Evolutionary conservation across 805 yeast genomes (phyloP), one percentile per base, ranked within the genome.

Genomic region (Saccharomyces kudriavzevii): DNA sequence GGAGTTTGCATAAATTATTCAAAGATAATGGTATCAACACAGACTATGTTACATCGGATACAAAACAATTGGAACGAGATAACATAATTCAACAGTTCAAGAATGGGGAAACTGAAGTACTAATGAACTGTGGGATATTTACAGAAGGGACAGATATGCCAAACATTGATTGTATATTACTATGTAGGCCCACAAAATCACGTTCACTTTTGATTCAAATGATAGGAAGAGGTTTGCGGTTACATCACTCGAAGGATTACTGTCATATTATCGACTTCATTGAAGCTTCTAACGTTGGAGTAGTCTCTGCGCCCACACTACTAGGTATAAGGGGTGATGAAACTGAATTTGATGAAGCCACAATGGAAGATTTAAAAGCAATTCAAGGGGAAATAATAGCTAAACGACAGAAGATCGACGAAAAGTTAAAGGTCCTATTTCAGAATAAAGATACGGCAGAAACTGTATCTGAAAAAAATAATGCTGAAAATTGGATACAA

Each of bases 91-190:
- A 72, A 5, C 83, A 79, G 35, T 92, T 91, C 64, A 77, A 75
- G 56, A 60, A 70, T 0, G 90, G 94, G 0, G 64, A 76, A 14
- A 74, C 88, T 20, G 81, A 84, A 4, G 95, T 92, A 0, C 69
- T 91, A 29, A 78, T 94, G 71, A 92, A 92, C 64, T 94, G 96
- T 66, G 89, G 87, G 17, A 88, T 91, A 5, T 85, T 92, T 60
- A 91, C 96, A 0, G 98, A 91, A 67, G 98, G 98, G 0, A 89
- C 97, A 0, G 97, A 91, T 70, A 83, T 92, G 20, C 97, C 97
- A 2, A 83, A 83, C 56, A 85, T 90, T 53, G 97, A 91, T 63
- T 83, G 89, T 29, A 72, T 91, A 11, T 74, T 91, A 28, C 68
- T 91, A 30, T 87, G 88, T 3, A 72, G 97, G 31, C 96, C 97